phyloP scores from a whole-genome alignment of 306 rosid species.

The Quercus wislizeni region DNA sequence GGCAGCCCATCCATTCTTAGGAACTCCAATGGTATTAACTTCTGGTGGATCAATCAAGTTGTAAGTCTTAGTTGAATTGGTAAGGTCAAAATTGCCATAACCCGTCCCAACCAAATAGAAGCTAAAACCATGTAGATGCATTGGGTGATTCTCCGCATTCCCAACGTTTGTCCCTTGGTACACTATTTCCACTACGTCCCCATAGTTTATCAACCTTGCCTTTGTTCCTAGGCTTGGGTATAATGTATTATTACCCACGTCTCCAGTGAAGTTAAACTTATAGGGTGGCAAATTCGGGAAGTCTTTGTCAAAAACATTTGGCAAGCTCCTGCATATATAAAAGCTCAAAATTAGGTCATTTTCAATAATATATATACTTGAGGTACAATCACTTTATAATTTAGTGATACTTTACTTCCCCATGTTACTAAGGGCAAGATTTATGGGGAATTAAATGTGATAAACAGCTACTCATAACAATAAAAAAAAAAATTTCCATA shows the following conservation, averaged over 20 bases:
- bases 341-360: not conserved
- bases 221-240: conserved; percentile 28
- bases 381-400: no score
- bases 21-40: conserved; percentile 27
- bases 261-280: conserved; percentile 40
- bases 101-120: conserved; percentile 40
- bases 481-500: no score
- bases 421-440: no score
- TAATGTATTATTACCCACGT: conserved; percentile 10
- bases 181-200: conserved; percentile 36
- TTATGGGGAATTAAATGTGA: no score
- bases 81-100: conserved; percentile 18
- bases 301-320: conserved; percentile 21
- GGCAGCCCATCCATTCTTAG: conserved; percentile 42
- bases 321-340: conserved; percentile 19
- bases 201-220: conserved; percentile 25
- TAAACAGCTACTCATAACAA: no score
- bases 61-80: conserved; percentile 12
- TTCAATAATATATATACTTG: no score
- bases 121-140: conserved; percentile 50
- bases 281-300: conserved; percentile 32
- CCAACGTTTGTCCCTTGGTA: conserved; percentile 40
- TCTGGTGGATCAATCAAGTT: conserved; percentile 31
- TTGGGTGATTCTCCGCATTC: conserved; percentile 42
- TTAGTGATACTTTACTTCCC: no score